Evolutionary conservation across 768 basidiomycete genomes (phyloP).

Genomic region (Baorangia bicolor): DNA sequence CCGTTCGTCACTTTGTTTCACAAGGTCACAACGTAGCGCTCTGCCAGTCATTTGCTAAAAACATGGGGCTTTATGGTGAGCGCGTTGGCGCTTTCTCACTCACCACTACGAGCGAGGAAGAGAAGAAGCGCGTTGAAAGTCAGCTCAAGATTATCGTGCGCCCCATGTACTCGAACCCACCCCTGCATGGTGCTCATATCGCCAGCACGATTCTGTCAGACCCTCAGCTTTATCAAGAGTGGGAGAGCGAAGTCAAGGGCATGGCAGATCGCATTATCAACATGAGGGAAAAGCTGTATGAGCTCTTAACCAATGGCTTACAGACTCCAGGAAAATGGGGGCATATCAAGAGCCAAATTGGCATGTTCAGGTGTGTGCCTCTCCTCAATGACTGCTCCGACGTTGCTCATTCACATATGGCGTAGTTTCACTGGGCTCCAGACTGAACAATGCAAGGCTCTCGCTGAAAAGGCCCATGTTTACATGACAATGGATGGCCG

Average conservation of each 20-base stretch:
- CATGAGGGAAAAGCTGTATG: slow-evolving; percentile 85
- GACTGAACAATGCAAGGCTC: slow-evolving; percentile 71
- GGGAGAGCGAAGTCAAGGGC: slow-evolving; percentile 89
- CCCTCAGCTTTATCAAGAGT: slow-evolving; percentile 73
- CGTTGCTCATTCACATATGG: slow-evolving; percentile 2
- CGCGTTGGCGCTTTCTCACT: slow-evolving; percentile 97
- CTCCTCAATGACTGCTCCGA: not conserved
- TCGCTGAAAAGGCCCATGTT: slow-evolving; percentile 86
- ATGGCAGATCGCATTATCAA: slow-evolving; percentile 96
- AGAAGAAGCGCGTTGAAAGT: slow-evolving; percentile 85
- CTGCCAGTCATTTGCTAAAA: slow-evolving; percentile 97
- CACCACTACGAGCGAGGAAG: slow-evolving; percentile 62
- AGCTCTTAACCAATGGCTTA: slow-evolving; percentile 69
- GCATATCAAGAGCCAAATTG: slow-evolving; percentile 94
- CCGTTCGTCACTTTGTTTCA: slow-evolving; percentile 89
- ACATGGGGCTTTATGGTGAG: slow-evolving; percentile 99
- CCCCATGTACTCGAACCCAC: slow-evolving; percentile 98
- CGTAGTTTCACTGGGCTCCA: slow-evolving; percentile 83
- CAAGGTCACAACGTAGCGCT: slow-evolving; percentile 90
- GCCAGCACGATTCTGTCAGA: slow-evolving; percentile 81
- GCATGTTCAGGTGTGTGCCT: slow-evolving; percentile 87
- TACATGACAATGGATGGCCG: slow-evolving; percentile 95
- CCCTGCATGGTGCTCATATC: slow-evolving; percentile 84
- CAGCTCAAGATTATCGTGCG: slow-evolving; percentile 95
- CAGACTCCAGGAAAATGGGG: slow-evolving; percentile 94